Evolutionary conservation across 176 grass and related monocot species (phyloP).

Genomic region (Triticum urartu): DNA sequence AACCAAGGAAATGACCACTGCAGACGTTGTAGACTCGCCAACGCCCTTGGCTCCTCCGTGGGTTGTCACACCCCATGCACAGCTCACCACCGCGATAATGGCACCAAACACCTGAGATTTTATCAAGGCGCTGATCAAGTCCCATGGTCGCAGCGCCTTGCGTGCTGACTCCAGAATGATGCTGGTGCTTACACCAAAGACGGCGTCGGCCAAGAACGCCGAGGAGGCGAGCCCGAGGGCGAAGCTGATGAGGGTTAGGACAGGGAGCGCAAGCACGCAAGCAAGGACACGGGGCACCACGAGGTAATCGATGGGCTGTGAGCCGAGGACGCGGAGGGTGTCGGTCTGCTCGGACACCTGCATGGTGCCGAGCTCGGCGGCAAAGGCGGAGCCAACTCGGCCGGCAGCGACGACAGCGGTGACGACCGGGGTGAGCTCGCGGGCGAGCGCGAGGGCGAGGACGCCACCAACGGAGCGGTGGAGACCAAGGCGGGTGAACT

Average conservation of each 20-base stretch:
- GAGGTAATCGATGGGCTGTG: conserved; percentile 89
- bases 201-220: conserved; percentile 75
- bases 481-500: conserved; percentile 96
- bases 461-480: conserved; percentile 96
- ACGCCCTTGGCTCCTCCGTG: conserved; percentile 92
- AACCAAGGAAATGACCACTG: conserved; percentile 88
- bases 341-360: conserved; percentile 98
- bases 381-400: conserved; percentile 91
- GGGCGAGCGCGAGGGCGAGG: conserved; percentile 81
- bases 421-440: conserved; percentile 91
- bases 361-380: conserved; percentile 97
- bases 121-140: conserved; percentile 83
- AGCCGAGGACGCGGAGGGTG: conserved; percentile 81
- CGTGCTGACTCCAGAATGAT: conserved; percentile 98
- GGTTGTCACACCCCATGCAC: conserved; percentile 91
- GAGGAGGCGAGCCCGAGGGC: conserved; percentile 78
- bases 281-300: conserved; percentile 83
- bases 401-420: conserved; percentile 81
- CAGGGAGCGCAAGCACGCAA: conserved; percentile 77
- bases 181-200: conserved; percentile 92
- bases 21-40: conserved; percentile 91
- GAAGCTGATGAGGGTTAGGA: conserved; percentile 86
- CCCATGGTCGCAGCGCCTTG: conserved; percentile 82
- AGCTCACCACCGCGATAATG: conserved; percentile 88
- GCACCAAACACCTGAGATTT: conserved; percentile 93